These are phyloP conservation scores for Tulasnella sp. DNA, from an alignment of 768 basidiomycete species.

Conservation along the genomic window DNA sequence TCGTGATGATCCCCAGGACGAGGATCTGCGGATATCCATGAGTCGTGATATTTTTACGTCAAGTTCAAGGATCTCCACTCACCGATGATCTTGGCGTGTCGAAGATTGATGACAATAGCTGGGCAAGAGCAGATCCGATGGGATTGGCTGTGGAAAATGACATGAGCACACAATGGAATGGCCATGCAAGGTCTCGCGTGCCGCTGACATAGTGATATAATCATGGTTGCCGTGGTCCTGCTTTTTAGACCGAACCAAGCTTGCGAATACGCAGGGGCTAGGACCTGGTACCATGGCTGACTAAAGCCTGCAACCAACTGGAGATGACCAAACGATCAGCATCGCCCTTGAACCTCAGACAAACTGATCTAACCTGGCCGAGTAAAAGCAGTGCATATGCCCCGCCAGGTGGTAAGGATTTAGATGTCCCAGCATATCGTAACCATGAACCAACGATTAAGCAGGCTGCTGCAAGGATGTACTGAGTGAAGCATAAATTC, in stretches of 20 bases:
- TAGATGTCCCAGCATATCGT: slow-evolving; percentile 58
- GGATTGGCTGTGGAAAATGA: slow-evolving; percentile 44
- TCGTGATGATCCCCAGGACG: slow-evolving; percentile 59
- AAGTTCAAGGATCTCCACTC: slow-evolving; percentile 38
- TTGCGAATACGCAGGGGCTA: slow-evolving; percentile 74
- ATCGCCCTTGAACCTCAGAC: background rate
- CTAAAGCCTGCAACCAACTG: slow-evolving; percentile 55
- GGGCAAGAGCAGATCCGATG: slow-evolving; percentile 60
- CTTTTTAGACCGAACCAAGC: slow-evolving; percentile 70
- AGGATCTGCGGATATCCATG: background rate
- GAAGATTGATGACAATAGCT: slow-evolving; percentile 57
- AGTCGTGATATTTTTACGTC: background rate
- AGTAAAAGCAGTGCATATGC: slow-evolving; percentile 59
- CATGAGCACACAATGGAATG: background rate
- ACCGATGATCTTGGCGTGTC: slow-evolving; percentile 50
- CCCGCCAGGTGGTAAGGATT: slow-evolving; percentile 39
- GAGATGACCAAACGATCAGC: background rate
- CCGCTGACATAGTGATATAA: slow-evolving; percentile 37
- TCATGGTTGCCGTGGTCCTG: slow-evolving; percentile 69
- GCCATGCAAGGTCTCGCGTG: background rate
- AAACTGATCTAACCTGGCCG: slow-evolving; percentile 45
- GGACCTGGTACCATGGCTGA: slow-evolving; percentile 64
- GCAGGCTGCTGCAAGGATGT: slow-evolving; percentile 43
- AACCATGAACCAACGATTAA: slow-evolving; percentile 63
- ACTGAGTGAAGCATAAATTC: slow-evolving; percentile 33